A percentile compares a stretch with the other conserved stretches of the same genome.
These are phyloP conservation scores for Gynochthodes officinalis DNA, from an alignment of 257 asterid genomes.

Conservation along the genomic window DNA sequence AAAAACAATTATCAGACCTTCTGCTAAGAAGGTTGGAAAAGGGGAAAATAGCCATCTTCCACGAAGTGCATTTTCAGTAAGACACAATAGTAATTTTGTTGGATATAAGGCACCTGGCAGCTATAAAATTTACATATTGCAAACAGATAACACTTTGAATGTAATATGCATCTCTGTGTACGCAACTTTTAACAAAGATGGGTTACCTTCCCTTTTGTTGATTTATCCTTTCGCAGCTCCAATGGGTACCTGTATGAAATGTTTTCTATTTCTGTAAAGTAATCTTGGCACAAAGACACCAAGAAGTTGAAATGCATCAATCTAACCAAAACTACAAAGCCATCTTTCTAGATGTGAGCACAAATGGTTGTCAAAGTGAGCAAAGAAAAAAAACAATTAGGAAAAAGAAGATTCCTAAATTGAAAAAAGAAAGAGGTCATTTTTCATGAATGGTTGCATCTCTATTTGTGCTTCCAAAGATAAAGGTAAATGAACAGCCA, in stretches of 20 bases:
- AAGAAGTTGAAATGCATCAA: background rate
- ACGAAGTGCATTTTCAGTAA: background rate
- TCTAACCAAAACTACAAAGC: background rate
- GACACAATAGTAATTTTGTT: background rate
- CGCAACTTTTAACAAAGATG: background rate
- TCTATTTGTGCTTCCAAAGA: too few relatives aligned
- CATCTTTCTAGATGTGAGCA: background rate
- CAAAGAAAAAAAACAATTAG: background rate
- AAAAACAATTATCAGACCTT: background rate
- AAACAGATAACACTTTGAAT: background rate
- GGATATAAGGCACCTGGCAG: background rate
- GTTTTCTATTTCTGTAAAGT: background rate
- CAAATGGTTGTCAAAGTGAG: background rate
- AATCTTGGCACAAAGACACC: background rate
- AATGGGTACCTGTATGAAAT: constrained; percentile 69
- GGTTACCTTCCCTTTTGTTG: constrained; percentile 76
- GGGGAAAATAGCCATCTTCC: background rate
- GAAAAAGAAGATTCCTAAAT: too few relatives aligned
- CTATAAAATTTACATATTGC: background rate
- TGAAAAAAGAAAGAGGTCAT: background rate
- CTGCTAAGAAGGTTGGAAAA: background rate
- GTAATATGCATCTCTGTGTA: background rate
- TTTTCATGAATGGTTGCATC: too few relatives aligned
- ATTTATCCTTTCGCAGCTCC: constrained; percentile 93
- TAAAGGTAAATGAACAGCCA: too few relatives aligned